phyloP scores from a whole-genome alignment of 2,329 filamentous ascomycete species.

The Stagonosporopsis chrysanthemi region DNA sequence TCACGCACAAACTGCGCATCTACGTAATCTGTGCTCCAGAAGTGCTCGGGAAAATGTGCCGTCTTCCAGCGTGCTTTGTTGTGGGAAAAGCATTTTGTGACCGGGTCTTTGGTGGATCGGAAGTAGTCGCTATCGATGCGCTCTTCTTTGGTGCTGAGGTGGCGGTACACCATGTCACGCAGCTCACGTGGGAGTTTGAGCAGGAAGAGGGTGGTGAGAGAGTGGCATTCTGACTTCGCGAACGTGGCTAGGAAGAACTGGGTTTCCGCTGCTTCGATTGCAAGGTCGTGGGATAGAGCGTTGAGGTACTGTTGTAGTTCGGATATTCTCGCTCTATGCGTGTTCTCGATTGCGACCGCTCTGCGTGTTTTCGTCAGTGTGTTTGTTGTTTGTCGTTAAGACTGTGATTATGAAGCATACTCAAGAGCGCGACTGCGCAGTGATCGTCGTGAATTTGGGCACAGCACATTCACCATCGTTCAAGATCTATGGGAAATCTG shows the following conservation, averaged over 20 bases:
- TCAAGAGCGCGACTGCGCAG: conserved; percentile 9
- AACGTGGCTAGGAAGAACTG: conserved; percentile 13
- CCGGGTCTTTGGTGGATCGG: conserved; percentile 27
- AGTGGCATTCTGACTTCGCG: conserved; percentile 26
- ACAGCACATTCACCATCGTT: neutral
- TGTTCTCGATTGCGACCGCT: conserved; percentile 1
- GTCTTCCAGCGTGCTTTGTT: conserved; percentile 29
- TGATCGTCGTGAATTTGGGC: neutral
- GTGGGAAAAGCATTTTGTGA: conserved; percentile 25
- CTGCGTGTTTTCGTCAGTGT: neutral
- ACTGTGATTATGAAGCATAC: neutral
- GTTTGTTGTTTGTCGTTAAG: no score
- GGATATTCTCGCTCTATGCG: neutral
- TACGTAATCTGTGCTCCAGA: conserved; percentile 23
- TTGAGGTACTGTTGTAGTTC: conserved; percentile 6
- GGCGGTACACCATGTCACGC: conserved; percentile 30
- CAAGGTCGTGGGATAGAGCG: conserved; percentile 9
- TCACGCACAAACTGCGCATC: conserved; percentile 18
- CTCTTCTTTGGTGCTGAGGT: conserved; percentile 24
- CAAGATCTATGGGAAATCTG: no score
- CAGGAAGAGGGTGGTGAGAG: conserved; percentile 18
- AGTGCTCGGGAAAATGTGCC: conserved; percentile 27
- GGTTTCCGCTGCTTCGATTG: conserved; percentile 13
- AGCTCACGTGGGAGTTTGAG: conserved; percentile 25
- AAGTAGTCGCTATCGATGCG: conserved; percentile 31